Evolutionary conservation across 2,329 filamentous ascomycete genomes (phyloP).

Genomic region (Emergomyces pasteurianus): DNA sequence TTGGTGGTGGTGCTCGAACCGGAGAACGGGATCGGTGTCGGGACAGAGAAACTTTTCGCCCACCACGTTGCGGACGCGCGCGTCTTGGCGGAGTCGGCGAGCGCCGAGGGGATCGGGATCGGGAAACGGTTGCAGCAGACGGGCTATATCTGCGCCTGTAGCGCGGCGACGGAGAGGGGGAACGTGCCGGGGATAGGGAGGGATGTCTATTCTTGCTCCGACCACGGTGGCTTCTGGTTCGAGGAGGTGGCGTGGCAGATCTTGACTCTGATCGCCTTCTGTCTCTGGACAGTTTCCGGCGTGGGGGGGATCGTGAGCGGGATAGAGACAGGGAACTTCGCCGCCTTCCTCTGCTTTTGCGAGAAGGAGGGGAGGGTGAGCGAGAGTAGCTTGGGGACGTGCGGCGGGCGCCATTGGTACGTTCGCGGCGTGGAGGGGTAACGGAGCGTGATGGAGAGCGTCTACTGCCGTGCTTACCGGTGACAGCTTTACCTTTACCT

Average conservation of each 20-base stretch:
- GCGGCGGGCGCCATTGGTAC: constrained; percentile 9
- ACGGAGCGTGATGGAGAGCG: constrained; percentile 24
- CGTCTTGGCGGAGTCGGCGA: constrained; percentile 13
- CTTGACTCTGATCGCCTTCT: constrained; percentile 5
- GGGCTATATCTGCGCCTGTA: constrained; percentile 9
- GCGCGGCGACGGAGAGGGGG: constrained; percentile 15
- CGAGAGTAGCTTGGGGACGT: constrained; percentile 11
- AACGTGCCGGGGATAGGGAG: constrained; percentile 17
- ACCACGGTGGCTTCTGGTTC: constrained; percentile 12
- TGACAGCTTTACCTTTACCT: constrained; percentile 16
- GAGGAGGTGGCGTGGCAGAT: constrained; percentile 15
- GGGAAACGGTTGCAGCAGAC: constrained; percentile 11
- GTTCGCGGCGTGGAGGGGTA: constrained; percentile 13
- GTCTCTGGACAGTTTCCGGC: constrained; percentile 12
- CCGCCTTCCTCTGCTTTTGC: constrained; percentile 13
- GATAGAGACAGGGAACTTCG: constrained; percentile 22
- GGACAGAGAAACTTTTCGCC: constrained; percentile 4
- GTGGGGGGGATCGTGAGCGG: constrained; percentile 13
- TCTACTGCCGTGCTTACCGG: constrained; percentile 7
- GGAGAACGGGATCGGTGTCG: constrained; percentile 14
- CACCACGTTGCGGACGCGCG: constrained; percentile 3
- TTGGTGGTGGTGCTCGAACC: constrained; percentile 5
- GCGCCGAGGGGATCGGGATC: constrained; percentile 10
- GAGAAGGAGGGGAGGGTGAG: constrained; percentile 5
- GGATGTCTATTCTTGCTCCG: constrained; percentile 3